Conservation (phyloP, 2,329 filamentous ascomycete genomes). For the Alternaria brassicae region DNA sequence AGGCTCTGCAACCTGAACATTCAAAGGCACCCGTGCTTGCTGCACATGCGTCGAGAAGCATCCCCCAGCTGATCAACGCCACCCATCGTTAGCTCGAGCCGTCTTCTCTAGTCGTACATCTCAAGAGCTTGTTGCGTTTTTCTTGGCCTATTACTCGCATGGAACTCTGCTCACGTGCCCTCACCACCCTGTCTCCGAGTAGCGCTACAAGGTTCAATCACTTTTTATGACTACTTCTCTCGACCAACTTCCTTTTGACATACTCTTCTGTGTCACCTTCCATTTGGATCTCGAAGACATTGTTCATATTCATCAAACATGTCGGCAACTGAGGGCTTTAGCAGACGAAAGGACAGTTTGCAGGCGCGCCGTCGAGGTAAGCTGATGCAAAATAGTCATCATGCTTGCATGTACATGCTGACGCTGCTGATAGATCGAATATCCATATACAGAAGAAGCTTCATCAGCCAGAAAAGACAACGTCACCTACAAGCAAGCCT, state of each 20-base stretch:
- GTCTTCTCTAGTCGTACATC: not conserved
- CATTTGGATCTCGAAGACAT: constrained; percentile 65
- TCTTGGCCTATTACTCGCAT: not conserved
- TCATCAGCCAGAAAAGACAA: constrained; percentile 46
- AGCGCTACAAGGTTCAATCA: not conserved
- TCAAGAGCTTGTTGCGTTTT: not conserved
- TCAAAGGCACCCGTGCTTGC: not conserved
- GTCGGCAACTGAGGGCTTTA: constrained; percentile 59
- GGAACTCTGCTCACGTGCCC: not conserved
- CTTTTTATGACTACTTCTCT: constrained; percentile 44
- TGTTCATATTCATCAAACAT: constrained; percentile 63
- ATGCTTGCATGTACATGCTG: constrained; percentile 15
- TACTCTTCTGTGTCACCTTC: constrained; percentile 66
- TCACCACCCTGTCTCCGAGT: not conserved
- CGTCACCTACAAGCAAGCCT: constrained; percentile 59
- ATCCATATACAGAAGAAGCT: constrained; percentile 56
- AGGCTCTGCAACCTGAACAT: too few species aligned
- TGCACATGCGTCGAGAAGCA: not conserved
- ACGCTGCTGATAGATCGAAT: constrained; percentile 46
- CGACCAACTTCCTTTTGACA: constrained; percentile 66
- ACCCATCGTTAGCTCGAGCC: not conserved
- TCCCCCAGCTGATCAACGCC: not conserved
- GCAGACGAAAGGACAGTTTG: constrained; percentile 64
- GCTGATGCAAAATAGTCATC: constrained; percentile 11
- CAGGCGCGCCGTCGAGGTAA: constrained; percentile 65